Base-by-base conservation (phyloP, 164 flowering plant species). In the Chimonanthus praecox region DNA sequence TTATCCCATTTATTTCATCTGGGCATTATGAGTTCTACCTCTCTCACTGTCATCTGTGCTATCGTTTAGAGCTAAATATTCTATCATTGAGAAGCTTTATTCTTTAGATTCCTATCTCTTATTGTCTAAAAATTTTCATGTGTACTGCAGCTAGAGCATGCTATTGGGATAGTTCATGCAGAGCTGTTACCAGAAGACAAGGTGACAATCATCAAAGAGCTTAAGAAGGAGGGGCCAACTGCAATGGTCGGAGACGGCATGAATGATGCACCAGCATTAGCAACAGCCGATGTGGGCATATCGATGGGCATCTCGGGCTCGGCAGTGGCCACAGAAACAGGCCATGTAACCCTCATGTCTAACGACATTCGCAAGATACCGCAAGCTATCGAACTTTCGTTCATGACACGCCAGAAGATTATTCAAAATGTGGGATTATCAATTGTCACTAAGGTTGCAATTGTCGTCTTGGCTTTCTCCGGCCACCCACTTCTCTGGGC, bases 221-320 rank as follows among this genome's bases (percentile, higher is more conserved):
- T 88, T 15, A 88, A 93, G 82, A 78, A 73, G 67, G 84, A 81
- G 6, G 92, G 91, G 3, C 79, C 82, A 64, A 89, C 91, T 0
- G 94, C 90, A 0, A 95, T 95, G 99, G 74, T 93, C 2, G 98
- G 99, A 6, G 99, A 95, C 69, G 99, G 98, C 3, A 72, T 95
- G 50, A 95, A 95, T 60, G 99, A 95, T 80, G 98, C 97, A 7
- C 96, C 97, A 0, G 98, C 99, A 33, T 73, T 93, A 61, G 98
- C 97, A 3, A 87, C 89, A 2, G 96, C 99, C 0, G 92, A 93
- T 69, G 83, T 95, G 9, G 99, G 99, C 4, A 88, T 95, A 64
- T 94, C 99, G 47, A 95, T 95, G 99, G 99, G 98, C 2, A 79
- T 93, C 43, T 82, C 98, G 1, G 99, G 99, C 46, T 93, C 99